phyloP scores from a whole-genome alignment of 768 basidiomycete genomes.

The Leccinellum luteum region DNA sequence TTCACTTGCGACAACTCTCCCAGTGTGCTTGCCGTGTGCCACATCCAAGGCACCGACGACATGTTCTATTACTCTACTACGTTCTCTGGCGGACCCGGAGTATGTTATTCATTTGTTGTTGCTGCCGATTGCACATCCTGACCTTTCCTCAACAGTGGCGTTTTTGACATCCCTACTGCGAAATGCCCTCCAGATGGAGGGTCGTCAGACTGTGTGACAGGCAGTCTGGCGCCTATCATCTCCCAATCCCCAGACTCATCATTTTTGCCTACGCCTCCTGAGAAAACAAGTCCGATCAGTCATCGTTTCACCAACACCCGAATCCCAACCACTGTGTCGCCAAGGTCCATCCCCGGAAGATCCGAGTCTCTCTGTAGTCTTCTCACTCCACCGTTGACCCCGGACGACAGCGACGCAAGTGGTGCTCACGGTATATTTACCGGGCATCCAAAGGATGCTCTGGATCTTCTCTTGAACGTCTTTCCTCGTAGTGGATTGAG shows the following conservation, averaged over 20 bases:
- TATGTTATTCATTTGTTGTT: constrained; percentile 36
- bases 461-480: constrained; percentile 74
- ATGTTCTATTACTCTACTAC: constrained; percentile 92
- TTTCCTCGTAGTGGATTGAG: constrained; percentile 72
- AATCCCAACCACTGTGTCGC: constrained; percentile 31
- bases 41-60: constrained; percentile 73
- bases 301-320: constrained; percentile 16
- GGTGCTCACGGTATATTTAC: constrained; percentile 40
- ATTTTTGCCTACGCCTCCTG: constrained; percentile 30
- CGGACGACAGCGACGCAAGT: constrained; percentile 57
- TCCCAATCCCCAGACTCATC: constrained; percentile 42
- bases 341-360: constrained; percentile 45
- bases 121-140: neutral
- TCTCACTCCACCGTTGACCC: constrained; percentile 77
- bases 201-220: constrained; percentile 97
- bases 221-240: constrained; percentile 69
- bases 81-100: constrained; percentile 92
- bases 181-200: constrained; percentile 97
- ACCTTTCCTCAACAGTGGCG: constrained; percentile 62
- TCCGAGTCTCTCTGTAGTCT: constrained; percentile 40
- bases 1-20: constrained; percentile 71
- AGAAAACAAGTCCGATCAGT: constrained; percentile 21
- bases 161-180: constrained; percentile 85
- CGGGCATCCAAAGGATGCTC: constrained; percentile 57
- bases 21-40: constrained; percentile 84